Percentiles rank a stretch among this genome's conserved stretches.
These are phyloP conservation scores for Colletotrichum theobromicola DNA, from an alignment of 2,329 filamentous ascomycete species.

Conservation along the genomic window DNA sequence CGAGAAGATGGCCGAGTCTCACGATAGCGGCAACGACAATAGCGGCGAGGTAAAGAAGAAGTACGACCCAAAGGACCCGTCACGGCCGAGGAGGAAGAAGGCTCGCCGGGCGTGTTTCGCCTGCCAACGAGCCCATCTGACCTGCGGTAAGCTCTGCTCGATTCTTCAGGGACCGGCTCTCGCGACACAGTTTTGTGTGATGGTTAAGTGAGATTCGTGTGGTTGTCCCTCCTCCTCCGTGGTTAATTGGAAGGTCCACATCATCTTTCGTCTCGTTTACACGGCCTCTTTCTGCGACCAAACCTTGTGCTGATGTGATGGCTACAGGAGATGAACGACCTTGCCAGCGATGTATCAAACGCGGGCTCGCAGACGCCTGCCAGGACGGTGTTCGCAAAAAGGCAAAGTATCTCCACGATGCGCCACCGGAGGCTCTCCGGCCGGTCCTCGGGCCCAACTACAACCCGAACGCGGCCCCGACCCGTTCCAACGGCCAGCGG, in stretches of 20 bases:
- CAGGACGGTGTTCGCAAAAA: constrained; percentile 98
- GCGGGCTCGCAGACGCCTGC: constrained; percentile 87
- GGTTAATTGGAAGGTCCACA: not conserved
- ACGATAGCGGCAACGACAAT: constrained; percentile 40
- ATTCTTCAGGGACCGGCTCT: constrained; percentile 3
- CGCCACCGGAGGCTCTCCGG: constrained; percentile 85
- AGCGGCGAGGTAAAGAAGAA: constrained; percentile 67
- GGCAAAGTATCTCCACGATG: constrained; percentile 98
- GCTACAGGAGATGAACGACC: constrained; percentile 87
- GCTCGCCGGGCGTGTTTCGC: constrained; percentile 94
- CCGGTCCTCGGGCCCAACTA: constrained; percentile 80
- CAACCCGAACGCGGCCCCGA: constrained; percentile 59
- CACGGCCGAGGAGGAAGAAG: constrained; percentile 91
- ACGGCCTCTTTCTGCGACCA: not conserved
- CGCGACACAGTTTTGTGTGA: not conserved
- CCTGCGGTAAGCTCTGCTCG: constrained; percentile 79
- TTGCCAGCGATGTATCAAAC: constrained; percentile 92
- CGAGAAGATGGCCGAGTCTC: constrained; percentile 54
- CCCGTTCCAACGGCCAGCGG: constrained; percentile 45
- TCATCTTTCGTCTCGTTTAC: not conserved
- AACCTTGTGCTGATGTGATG: constrained; percentile 17
- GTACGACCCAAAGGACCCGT: constrained; percentile 85
- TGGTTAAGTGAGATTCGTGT: constrained; percentile 11
- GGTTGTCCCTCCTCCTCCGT: constrained; percentile 12
- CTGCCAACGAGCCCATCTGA: constrained; percentile 95